Percentiles rank a stretch among this genome's conserved stretches.
These are phyloP conservation scores for Alternaria tenuissima DNA, from an alignment of 2,329 filamentous ascomycete genomes.

Conservation along the genomic window DNA sequence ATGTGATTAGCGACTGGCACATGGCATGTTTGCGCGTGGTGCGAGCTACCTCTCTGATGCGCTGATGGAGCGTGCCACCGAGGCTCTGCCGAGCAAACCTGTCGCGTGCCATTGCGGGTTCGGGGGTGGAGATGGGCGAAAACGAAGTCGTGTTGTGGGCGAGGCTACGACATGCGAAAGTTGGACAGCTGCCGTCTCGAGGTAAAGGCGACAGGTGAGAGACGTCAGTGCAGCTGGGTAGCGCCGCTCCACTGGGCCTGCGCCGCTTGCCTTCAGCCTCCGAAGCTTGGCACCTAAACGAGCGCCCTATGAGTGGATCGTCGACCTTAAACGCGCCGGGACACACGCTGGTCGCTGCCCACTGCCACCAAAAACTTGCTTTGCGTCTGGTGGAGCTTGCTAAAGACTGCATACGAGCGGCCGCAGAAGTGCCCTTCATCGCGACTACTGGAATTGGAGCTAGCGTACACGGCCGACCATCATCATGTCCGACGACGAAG, in stretches of 20 bases:
- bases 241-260: constrained; percentile 25
- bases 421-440: constrained; percentile 6
- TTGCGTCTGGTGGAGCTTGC: not conserved
- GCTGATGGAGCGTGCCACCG: constrained; percentile 64
- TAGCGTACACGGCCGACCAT: not conserved
- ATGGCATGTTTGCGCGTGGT: constrained; percentile 8
- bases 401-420: not conserved
- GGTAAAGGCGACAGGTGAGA: constrained; percentile 29
- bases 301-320: constrained; percentile 27
- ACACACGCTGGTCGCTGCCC: constrained; percentile 1
- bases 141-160: constrained; percentile 15
- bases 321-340: constrained; percentile 6
- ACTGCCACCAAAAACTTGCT: not conserved
- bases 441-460: constrained; percentile 6
- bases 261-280: constrained; percentile 32
- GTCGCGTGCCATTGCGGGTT: constrained; percentile 57
- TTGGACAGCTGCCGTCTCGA: constrained; percentile 14
- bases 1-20: constrained; percentile 32
- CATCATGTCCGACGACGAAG: constrained; percentile 89
- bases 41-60: constrained; percentile 70
- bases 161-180: constrained; percentile 30
- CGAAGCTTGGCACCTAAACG: constrained; percentile 34
- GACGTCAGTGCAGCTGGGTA: constrained; percentile 33
- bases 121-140: constrained; percentile 10
- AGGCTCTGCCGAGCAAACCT: constrained; percentile 68